These are phyloP conservation scores for Nannochloris sp. DNA, from an alignment of 139 green algal species.

Conservation along the genomic window DNA sequence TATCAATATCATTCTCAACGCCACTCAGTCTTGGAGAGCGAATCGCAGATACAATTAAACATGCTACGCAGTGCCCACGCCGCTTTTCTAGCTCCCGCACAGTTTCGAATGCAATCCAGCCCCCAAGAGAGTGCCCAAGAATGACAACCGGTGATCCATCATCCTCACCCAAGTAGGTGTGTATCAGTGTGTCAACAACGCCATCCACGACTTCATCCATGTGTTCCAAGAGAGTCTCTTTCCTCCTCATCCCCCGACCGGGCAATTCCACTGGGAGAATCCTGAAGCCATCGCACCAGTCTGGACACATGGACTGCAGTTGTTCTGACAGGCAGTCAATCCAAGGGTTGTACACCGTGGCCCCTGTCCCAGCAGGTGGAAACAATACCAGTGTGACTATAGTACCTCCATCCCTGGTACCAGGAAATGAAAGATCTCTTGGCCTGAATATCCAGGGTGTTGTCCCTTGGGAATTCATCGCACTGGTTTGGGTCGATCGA, in stretches of 20 bases:
- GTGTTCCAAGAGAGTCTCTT: neutral
- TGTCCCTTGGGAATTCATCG: too few relatives aligned
- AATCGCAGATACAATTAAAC: constrained; percentile 3
- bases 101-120: constrained; percentile 5
- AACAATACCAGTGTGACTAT: too few relatives aligned
- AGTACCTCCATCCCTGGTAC: too few relatives aligned
- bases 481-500: too few relatives aligned
- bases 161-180: neutral
- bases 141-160: neutral
- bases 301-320: too few relatives aligned
- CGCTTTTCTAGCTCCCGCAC: neutral
- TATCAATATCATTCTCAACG: constrained; percentile 10
- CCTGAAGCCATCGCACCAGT: neutral
- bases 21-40: constrained; percentile 1
- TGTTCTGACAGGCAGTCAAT: too few relatives aligned
- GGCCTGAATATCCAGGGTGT: too few relatives aligned
- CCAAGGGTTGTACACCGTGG: too few relatives aligned
- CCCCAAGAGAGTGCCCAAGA: constrained; percentile 5
- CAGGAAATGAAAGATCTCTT: too few relatives aligned
- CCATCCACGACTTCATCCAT: constrained; percentile 4
- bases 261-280: constrained; percentile 11
- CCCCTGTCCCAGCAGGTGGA: too few relatives aligned
- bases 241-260: neutral
- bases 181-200: neutral
- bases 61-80: too few relatives aligned